Conservation (phyloP, 179 eudicot species). For the Corrigiola litoralis region DNA sequence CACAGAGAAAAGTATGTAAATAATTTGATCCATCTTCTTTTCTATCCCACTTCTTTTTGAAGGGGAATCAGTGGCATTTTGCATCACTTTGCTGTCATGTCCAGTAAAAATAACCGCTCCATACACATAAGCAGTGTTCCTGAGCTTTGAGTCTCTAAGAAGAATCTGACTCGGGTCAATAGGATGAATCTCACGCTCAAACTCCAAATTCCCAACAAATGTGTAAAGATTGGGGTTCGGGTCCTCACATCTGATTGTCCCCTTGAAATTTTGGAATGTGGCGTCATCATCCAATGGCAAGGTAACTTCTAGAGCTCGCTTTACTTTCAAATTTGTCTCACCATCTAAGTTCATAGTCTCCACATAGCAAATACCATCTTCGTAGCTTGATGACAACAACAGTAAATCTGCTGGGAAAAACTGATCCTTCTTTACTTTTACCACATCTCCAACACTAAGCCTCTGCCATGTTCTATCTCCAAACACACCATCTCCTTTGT, state of each 20-base stretch:
- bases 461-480: slow-evolving; percentile 41
- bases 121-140: slow-evolving; percentile 42
- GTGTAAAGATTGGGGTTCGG: slow-evolving; percentile 47
- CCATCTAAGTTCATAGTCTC: slow-evolving; percentile 84
- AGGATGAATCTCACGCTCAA: slow-evolving; percentile 37
- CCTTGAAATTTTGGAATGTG: slow-evolving; percentile 40
- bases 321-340: slow-evolving; percentile 74
- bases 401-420: slow-evolving; percentile 69
- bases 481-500: slow-evolving; percentile 46
- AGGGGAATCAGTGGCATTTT: slow-evolving; percentile 45
- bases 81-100: slow-evolving; percentile 55
- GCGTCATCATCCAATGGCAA: slow-evolving; percentile 48
- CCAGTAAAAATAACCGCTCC: slow-evolving; percentile 51
- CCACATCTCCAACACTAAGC: slow-evolving; percentile 61
- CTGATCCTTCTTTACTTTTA: slow-evolving; percentile 61
- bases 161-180: slow-evolving; percentile 50
- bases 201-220: slow-evolving; percentile 49
- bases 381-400: slow-evolving; percentile 65
- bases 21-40: slow-evolving; percentile 47
- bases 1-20: slow-evolving; percentile 43
- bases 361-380: slow-evolving; percentile 70
- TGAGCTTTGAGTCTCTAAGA: slow-evolving; percentile 45
- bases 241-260: slow-evolving; percentile 48
- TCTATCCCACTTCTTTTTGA: slow-evolving; percentile 47
- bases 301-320: slow-evolving; percentile 59